A percentile compares a stretch with the other conserved stretches of the same genome.
Conservation (phyloP, 495 filamentous ascomycete genomes). For the Viridothelium virens region DNA sequence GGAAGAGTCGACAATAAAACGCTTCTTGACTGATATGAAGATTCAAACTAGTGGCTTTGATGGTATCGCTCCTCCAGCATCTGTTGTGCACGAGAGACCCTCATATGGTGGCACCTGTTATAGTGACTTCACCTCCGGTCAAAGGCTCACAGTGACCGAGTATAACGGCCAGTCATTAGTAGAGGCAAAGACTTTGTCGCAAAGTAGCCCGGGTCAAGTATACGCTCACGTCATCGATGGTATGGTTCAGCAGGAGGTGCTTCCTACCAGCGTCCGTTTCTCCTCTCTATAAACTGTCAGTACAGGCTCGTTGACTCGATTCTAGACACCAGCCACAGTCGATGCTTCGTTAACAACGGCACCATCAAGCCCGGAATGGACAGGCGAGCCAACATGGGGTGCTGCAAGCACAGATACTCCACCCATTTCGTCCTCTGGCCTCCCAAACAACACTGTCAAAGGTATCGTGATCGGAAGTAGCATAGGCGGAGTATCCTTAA, state of each 20-base stretch:
- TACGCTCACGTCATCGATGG: slow-evolving; percentile 7
- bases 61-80: slow-evolving; percentile 1
- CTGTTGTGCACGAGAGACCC: neutral
- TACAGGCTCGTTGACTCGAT: neutral
- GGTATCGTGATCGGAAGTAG: neutral
- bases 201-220: neutral
- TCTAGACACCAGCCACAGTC: neutral
- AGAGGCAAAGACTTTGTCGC: neutral
- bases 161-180: neutral
- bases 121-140: neutral
- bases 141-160: slow-evolving; percentile 5
- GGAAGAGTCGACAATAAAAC: neutral
- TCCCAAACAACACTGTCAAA: neutral
- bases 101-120: slow-evolving; percentile 1
- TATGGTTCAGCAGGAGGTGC: neutral
- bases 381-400: neutral
- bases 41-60: slow-evolving; percentile 1
- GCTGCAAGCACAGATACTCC: neutral
- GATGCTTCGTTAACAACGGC: neutral
- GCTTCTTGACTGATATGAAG: neutral
- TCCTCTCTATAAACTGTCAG: neutral
- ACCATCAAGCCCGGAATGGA: neutral
- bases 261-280: neutral
- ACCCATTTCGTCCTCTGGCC: neutral
- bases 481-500: neutral